Percentiles rank a stretch among this genome's conserved stretches.
Conservation (phyloP, 2,329 filamentous ascomycete species). For the Claviceps sp. region DNA sequence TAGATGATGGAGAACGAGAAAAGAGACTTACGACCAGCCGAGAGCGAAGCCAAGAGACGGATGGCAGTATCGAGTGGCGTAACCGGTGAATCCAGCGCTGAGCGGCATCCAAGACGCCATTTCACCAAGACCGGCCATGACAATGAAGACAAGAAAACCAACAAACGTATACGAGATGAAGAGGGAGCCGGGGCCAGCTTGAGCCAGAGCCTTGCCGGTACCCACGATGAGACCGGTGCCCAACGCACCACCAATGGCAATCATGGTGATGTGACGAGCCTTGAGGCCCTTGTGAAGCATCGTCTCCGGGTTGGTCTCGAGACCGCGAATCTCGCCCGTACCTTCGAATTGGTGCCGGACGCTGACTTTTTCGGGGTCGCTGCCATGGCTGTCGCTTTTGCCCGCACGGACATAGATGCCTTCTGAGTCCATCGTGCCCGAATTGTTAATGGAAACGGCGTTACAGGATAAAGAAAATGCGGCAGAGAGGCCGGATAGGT, state of each 20-base stretch:
- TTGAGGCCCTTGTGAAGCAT: constrained; percentile 38
- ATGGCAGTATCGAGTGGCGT: constrained; percentile 66
- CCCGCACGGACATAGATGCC: constrained; percentile 9
- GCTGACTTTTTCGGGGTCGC: constrained; percentile 11
- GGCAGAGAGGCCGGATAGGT: neutral
- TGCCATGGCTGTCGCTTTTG: constrained; percentile 3
- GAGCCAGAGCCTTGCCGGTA: constrained; percentile 40
- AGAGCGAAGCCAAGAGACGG: constrained; percentile 69
- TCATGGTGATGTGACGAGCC: constrained; percentile 43
- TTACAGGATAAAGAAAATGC: neutral
- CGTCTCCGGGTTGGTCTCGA: constrained; percentile 36
- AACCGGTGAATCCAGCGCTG: constrained; percentile 67
- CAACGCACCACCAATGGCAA: constrained; percentile 62
- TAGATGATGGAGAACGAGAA: neutral
- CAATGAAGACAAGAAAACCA: constrained; percentile 61
- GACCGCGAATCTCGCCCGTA: constrained; percentile 27
- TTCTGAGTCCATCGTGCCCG: constrained; percentile 5
- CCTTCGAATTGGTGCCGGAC: constrained; percentile 7
- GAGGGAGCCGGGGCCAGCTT: constrained; percentile 49
- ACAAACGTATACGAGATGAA: constrained; percentile 59
- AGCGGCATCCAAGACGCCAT: constrained; percentile 77
- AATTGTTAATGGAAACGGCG: neutral
- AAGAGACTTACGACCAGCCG: constrained; percentile 48
- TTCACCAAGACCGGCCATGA: constrained; percentile 71
- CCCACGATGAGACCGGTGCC: constrained; percentile 65